Evolutionary conservation across 768 basidiomycete species (phyloP).

Genomic region (Paxillus rubicundulus): DNA sequence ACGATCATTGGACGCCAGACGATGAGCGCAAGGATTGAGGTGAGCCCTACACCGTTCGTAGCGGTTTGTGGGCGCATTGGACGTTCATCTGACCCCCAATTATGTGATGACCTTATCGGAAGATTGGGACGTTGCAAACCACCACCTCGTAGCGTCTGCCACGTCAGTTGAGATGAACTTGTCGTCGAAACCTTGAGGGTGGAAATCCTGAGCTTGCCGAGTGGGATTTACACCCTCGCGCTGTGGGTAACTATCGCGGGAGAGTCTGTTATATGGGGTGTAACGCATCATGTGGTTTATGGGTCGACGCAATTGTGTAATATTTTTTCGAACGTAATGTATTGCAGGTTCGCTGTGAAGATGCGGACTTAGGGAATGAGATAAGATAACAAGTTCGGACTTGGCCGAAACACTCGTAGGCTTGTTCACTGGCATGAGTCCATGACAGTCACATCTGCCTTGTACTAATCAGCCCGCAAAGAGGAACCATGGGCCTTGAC

Average conservation of each 20-base stretch:
- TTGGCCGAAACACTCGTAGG: slow-evolving; percentile 1
- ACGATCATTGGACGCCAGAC: slow-evolving; percentile 29
- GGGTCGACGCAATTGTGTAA: not conserved
- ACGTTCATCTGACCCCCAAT: not conserved
- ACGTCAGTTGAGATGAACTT: slow-evolving; percentile 40
- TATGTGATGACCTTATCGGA: not conserved
- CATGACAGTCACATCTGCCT: not conserved
- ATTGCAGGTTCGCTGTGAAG: not conserved
- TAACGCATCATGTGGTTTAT: not conserved
- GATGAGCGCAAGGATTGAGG: slow-evolving; percentile 41
- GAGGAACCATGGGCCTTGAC: slow-evolving; percentile 12
- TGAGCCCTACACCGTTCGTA: slow-evolving; percentile 16
- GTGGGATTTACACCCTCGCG: too few relatives aligned
- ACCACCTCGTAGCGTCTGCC: slow-evolving; percentile 41
- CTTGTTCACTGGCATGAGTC: too few relatives aligned
- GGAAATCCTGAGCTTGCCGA: not conserved
- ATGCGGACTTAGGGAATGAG: not conserved
- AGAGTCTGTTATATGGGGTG: not conserved
- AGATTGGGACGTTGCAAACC: slow-evolving; percentile 45
- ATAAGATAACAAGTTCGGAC: slow-evolving; percentile 10
- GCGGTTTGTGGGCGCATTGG: not conserved
- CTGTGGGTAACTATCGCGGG: not conserved
- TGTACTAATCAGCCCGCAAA: not conserved
- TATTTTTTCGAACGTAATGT: not conserved
- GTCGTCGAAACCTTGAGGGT: slow-evolving; percentile 16